Percentiles rank a stretch among this genome's conserved stretches.
Evolutionary conservation across 441 rosid species (phyloP).

Genomic region (Lagerstroemia fauriei): DNA sequence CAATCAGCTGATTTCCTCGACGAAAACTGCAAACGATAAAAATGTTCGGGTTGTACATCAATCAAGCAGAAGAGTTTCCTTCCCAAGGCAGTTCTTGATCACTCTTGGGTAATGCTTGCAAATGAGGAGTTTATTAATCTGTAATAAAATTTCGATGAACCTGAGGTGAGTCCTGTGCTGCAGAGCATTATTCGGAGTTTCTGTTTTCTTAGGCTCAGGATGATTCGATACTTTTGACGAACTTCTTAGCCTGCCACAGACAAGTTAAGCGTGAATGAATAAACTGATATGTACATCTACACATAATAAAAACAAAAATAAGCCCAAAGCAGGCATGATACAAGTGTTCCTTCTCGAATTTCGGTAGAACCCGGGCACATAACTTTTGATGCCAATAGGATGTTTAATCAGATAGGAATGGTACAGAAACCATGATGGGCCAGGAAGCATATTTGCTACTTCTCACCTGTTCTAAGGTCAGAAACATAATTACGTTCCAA

Average conservation of each 20-base stretch:
- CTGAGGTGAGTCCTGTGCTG: neutral
- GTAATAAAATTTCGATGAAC: neutral
- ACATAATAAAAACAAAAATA: neutral
- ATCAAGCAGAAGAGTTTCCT: neutral
- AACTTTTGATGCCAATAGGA: neutral
- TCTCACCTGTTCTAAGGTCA: conserved; percentile 88
- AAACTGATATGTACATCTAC: neutral
- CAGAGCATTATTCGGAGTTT: neutral
- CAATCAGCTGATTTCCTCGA: neutral
- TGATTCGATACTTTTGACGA: conserved; percentile 60
- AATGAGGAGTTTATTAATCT: neutral
- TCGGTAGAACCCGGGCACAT: neutral
- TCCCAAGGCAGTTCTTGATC: neutral
- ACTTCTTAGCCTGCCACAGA: conserved; percentile 70
- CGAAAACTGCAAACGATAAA: neutral
- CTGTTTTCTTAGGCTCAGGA: conserved; percentile 34
- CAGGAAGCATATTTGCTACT: neutral
- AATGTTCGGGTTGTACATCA: neutral
- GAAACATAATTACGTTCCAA: conserved; percentile 98
- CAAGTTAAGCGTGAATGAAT: conserved; percentile 10
- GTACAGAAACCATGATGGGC: neutral
- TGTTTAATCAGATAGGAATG: neutral
- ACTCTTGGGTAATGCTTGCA: neutral
- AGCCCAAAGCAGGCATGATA: neutral
- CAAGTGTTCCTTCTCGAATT: neutral